Evolutionary conservation across 768 basidiomycete species (phyloP), one percentile per base, ranked within the genome.

Genomic region (Epithele typhae): DNA sequence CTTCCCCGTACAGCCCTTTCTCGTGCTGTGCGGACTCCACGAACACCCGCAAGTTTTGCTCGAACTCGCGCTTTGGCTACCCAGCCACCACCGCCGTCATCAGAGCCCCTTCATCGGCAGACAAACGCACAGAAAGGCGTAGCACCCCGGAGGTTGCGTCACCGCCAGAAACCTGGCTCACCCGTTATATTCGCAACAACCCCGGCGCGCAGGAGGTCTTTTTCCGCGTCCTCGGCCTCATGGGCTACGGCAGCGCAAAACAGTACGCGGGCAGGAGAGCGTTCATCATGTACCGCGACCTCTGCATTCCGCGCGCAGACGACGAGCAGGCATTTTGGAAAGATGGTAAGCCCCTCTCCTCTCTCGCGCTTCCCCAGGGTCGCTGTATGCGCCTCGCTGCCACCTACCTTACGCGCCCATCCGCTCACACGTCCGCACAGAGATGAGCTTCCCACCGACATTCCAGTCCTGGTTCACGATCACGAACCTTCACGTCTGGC

Each of bases 381-480:
- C n/a, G n/a, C n/a, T n/a, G n/a, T n/a, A n/a, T n/a, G n/a, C n/a
- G n/a, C n/a, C n/a, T n/a, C n/a, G n/a, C n/a, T n/a, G n/a, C n/a
- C n/a, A n/a, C n/a, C n/a, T n/a, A n/a, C n/a, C n/a, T 30, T 14
- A 30, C 27, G 7, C 27, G 8, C 27, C 7, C 27, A 7, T 30
- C 27, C 27, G 27, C 27, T 14, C 27, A 30, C 8, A 7, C 27
- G 27, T 30, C 27, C 27, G 7, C n/a, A 0, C 57, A 96, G 94
- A 80, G 49, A 95, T 89, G 59, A 74, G 74, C 48, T 75, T 97
- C 5, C 92, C 94, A 9, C 86, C 85, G 11, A 96, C 95, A 0
- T 96, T 95, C 66, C 94, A 97, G 59, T 90, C 95, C 14, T 97
- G 93, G 89, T 97, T 97, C 68, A 90, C 89, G 4, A 69, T 96